phyloP scores from a whole-genome alignment of 1,139 yeast genomes.

The Chernovozyma aurita region DNA sequence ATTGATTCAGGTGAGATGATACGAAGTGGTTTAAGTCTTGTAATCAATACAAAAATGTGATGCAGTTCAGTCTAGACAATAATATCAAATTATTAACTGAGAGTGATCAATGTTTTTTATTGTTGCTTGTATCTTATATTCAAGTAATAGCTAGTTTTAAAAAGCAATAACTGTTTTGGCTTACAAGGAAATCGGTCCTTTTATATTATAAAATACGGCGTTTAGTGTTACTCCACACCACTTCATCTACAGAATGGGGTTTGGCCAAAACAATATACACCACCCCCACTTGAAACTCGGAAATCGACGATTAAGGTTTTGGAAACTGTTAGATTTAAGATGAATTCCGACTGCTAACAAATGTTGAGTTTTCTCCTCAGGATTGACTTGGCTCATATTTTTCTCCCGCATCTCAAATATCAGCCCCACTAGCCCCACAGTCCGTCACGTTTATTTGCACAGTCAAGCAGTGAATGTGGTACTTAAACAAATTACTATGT shows the following conservation, averaged over 20 bases:
- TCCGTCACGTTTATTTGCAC: neutral
- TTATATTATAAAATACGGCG: neutral
- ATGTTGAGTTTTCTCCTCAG: conserved; percentile 1
- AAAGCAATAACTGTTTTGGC: too few relatives aligned
- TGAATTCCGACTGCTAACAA: neutral
- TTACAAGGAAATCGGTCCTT: too few relatives aligned
- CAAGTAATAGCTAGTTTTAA: neutral
- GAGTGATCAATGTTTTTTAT: too few relatives aligned
- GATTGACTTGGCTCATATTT: neutral
- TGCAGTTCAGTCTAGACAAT: too few relatives aligned
- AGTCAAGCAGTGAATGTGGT: too few relatives aligned
- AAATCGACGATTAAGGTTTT: neutral
- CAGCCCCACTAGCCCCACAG: conserved; percentile 1
- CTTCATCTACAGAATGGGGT: neutral
- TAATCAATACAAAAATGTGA: too few relatives aligned
- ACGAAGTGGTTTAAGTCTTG: too few relatives aligned
- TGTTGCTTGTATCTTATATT: too few relatives aligned
- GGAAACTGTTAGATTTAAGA: neutral
- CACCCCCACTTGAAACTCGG: conserved; percentile 1
- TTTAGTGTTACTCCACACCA: conserved; percentile 1
- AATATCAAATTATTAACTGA: neutral
- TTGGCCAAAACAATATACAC: neutral
- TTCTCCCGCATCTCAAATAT: neutral
- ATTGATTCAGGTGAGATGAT: too few relatives aligned
- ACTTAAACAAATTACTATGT: too few relatives aligned